Base-by-base conservation (phyloP, 2,329 filamentous ascomycete genomes). In the Aspergillus novofumigatus region DNA sequence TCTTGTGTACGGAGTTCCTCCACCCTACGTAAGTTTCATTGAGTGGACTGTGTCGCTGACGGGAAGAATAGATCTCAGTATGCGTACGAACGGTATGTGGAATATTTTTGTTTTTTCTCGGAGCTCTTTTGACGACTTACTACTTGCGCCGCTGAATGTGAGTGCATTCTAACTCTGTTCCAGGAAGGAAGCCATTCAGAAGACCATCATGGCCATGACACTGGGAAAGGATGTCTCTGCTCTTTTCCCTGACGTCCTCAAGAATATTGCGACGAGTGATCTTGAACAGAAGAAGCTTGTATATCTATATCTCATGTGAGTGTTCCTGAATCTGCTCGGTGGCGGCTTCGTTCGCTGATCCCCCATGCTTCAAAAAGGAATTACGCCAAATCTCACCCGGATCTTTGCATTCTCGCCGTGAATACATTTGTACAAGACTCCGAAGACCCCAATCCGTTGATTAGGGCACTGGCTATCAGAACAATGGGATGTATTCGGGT, bases 161-260 rank as follows among this genome's bases (percentile, higher is more conserved):
- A 26, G 21, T 52, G 52, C 44, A 58, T 35, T 59, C 69, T 74
- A 68, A 75, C 75, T 57, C 47, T 58, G 28, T 44, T 55, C 49
- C 60, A 85, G 92, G 70, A 99, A 99, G 78, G 94, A 99, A 81
- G 90, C 94, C 25, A 99, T 99, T 67, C 94, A 99, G 75, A 97
- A 96, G 83, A 99, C 94, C 63, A 99, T 99, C 79, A 97, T 97
- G 92, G 92, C 94, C 73, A 99, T 99, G 94, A 99, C 94, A 1
- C 77, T 99, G 67, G 94, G 94, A 75, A 99, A 99, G 77, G 94
- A 99, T 78, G 94, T 99, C 59, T 99, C 94, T 54, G 90, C 92
- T 56, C 81, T 99, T 62, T 99, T 99, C 74, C 94, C 94, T 1
- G 94, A 99, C 72, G 94, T 99, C 35, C 81, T 99, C 63, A 99